Base-by-base conservation (phyloP, 202 grass and related monocot genomes). In the Alloteropsis angusta region DNA sequence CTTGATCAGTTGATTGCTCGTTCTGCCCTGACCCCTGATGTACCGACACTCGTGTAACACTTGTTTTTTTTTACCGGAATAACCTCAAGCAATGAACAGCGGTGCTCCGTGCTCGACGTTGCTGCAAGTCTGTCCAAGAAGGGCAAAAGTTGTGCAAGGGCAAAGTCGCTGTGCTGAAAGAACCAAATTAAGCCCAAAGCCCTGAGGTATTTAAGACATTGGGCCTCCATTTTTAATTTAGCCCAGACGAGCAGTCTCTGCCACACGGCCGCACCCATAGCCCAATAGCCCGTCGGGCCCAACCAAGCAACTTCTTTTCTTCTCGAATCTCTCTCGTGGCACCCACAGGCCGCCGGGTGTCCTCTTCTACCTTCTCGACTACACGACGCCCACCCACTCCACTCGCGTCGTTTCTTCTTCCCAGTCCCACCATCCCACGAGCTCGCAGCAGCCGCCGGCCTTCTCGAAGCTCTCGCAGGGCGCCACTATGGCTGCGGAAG, bases 401-500 rank as follows among this genome's bases (percentile, higher is more conserved):
- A 54, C 69, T 18, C 67, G 16, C 2, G 48, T 47, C 39, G 21
- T 34, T 48, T 70, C 59, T 28, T 39, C 67, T 19, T 37, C 7
- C 35, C 69, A 54, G 19, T 37, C 7, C 35, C 69, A 54, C 62
- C 18, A 41, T 38, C 60, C 0, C 30, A 45, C 48, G n/a, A 38
- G 38, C 54, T 81, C 71, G 28, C 25, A 62, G 61, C 34, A 61
- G 61, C 53, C 34, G 66, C 65, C 52, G 45, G 43, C 37, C 58
- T 72, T 67, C 65, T 22, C 18, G 66, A 72, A 76, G 19, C 67
- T 76, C 18, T 43, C n/a, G 5, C 54, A 2, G 55, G 60, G 9
- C 54, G 45, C 21, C 67, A 2, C 55, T 66, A 87, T 83, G 85
- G 73, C 74, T 43, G 65, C 21, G 13, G 59, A 65, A 66, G 66